phyloP scores from a whole-genome alignment of 139 green algal genomes.

The Pseudopediastrum boryanum region DNA sequence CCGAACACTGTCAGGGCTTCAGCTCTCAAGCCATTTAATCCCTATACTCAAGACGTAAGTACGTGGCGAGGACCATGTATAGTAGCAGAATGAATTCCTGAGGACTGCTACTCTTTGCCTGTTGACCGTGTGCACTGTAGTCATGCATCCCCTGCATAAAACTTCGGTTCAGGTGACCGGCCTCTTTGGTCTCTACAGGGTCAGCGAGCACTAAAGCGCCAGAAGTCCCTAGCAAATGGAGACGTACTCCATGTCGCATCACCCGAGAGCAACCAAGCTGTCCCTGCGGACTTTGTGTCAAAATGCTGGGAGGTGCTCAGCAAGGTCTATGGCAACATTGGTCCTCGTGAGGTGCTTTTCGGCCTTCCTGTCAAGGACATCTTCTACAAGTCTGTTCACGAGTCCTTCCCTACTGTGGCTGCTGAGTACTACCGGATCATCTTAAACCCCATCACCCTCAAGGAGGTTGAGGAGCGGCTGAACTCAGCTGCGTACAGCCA shows the following conservation, averaged over 20 bases:
- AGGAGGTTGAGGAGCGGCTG: slow-evolving; percentile 23
- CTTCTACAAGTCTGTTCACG: slow-evolving; percentile 32
- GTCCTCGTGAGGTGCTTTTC: neutral
- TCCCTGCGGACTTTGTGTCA: slow-evolving; percentile 8
- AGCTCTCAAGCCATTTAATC: slow-evolving; percentile 31
- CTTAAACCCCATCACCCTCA: slow-evolving; percentile 19
- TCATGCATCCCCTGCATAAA: too few species aligned
- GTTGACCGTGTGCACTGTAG: too few species aligned
- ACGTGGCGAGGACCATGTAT: too few species aligned
- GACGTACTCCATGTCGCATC: slow-evolving; percentile 3
- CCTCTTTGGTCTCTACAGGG: slow-evolving; percentile 13
- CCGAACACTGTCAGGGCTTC: too few species aligned
- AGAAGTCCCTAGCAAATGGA: slow-evolving; percentile 27
- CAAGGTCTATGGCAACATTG: neutral
- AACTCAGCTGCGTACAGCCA: slow-evolving; percentile 3
- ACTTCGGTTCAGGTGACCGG: too few species aligned
- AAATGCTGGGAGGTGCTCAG: slow-evolving; percentile 27
- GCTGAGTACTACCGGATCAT: slow-evolving; percentile 32
- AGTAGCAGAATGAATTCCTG: too few species aligned
- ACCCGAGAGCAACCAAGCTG: neutral
- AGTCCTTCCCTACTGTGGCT: slow-evolving; percentile 35
- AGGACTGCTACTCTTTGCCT: too few species aligned
- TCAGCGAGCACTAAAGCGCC: slow-evolving; percentile 32
- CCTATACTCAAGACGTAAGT: slow-evolving; percentile 41
- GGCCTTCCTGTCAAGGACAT: slow-evolving; percentile 19